Base-by-base conservation (phyloP, 331 rosid species). In the Acacia pycnantha region DNA sequence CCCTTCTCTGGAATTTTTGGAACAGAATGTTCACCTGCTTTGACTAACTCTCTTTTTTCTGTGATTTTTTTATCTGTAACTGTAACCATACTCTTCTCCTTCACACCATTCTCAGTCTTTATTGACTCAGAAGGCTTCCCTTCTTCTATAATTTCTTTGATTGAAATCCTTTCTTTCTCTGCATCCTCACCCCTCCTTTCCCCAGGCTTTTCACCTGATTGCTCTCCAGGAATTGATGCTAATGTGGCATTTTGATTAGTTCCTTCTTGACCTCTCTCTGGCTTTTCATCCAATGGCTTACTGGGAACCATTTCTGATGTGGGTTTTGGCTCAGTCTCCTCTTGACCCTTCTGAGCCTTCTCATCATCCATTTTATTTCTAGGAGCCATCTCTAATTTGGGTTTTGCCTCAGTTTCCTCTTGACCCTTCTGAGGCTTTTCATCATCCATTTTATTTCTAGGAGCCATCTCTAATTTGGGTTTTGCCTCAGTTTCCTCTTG, bases 81-180 rank as follows among this genome's bases (percentile, higher is more conserved):
- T 70, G 76, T 58, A 0, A 47, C n/a, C 35, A n/a, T 29, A 19
- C 41, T 21, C 64, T 79, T 77, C 70, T 40, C 53, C 19, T 77
- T 72, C 73, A 13, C 80, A 48, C 64, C 67, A 26, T 76, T 80
- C 27, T 8, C 58, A 2, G 26, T 21, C 58, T 84, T 82, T 59
- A 70, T 80, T 59, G 84, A 31, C 76, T 79, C 86, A 50, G 31
- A 76, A 61, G 70, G 61, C 54, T 82, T 86, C 78, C 41, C 79
- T 16, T 69, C 77, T 71, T 70, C 80, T 66, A 76, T 31, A n/a
- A 10, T 79, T 48, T 65, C 81, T 29, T 74, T 77, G 31, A 44
- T 29, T 53, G 61, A 31, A 65, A 62, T 27, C 50, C 24, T 59
- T 82, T 85, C 82, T 56, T 72, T 77, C 81, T 82, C 48, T 16